A percentile compares a stretch with the other conserved stretches of the same genome.
These are phyloP conservation scores for Candida glucosophila DNA, from an alignment of 1,139 yeast species.

Conservation along the genomic window DNA sequence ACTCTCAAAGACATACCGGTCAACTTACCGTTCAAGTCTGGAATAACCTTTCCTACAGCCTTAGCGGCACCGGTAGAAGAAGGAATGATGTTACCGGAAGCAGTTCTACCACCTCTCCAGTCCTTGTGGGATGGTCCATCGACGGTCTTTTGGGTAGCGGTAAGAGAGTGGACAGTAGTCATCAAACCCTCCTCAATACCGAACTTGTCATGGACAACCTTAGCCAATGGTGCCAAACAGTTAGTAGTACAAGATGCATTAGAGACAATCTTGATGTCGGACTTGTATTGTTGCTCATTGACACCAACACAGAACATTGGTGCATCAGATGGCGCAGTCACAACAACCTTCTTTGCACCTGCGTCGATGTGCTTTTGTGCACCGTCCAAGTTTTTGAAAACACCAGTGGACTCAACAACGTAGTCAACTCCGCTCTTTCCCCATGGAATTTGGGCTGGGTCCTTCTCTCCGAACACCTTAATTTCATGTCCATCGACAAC, in stretches of 20 bases:
- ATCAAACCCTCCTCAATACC: conserved; percentile 82
- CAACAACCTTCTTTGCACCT: conserved; percentile 86
- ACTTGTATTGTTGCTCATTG: conserved; percentile 63
- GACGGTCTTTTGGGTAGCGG: conserved; percentile 87
- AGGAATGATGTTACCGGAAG: conserved; percentile 84
- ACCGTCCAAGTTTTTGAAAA: conserved; percentile 70
- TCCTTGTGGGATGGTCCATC: conserved; percentile 91
- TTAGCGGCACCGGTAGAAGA: conserved; percentile 91
- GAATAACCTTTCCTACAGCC: conserved; percentile 88
- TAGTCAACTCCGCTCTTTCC: conserved; percentile 67
- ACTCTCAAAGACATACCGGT: conserved; percentile 87
- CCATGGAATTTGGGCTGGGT: conserved; percentile 80
- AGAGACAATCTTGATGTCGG: conserved; percentile 65
- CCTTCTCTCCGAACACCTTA: conserved; percentile 66
- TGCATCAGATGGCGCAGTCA: conserved; percentile 87
- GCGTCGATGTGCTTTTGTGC: conserved; percentile 75
- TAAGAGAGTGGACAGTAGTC: conserved; percentile 88
- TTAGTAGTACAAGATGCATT: conserved; percentile 89
- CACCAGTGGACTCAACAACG: conserved; percentile 87
- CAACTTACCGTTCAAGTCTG: conserved; percentile 79
- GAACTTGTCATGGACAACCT: conserved; percentile 69
- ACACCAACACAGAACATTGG: conserved; percentile 88
- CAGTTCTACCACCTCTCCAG: conserved; percentile 94
- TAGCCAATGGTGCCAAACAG: conserved; percentile 85
- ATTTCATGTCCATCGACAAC: conserved; percentile 63